These are phyloP conservation scores for Solidago caesia DNA, from an alignment of 129 eudicot genomes.

Conservation along the genomic window DNA sequence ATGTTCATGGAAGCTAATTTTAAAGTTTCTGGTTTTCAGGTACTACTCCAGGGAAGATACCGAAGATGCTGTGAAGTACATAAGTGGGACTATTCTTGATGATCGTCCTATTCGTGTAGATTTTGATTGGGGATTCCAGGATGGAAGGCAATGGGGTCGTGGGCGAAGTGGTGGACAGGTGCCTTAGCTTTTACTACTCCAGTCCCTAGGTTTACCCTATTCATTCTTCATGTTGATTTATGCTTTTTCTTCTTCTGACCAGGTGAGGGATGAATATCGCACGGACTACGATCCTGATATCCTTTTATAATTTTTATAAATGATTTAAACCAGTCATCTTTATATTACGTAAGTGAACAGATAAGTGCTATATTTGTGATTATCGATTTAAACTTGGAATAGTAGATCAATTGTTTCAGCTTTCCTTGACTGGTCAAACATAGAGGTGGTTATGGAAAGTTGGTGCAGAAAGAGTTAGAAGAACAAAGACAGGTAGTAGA, in stretches of 20 bases:
- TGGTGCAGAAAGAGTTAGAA: slow-evolving; percentile 84
- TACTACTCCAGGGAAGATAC: slow-evolving; percentile 94
- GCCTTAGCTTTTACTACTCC: slow-evolving; percentile 13
- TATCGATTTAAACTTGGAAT: neutral
- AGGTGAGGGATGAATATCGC: slow-evolving; percentile 99
- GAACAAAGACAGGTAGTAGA: slow-evolving; percentile 93
- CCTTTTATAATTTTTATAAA: slow-evolving; percentile 40
- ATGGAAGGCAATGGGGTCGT: slow-evolving; percentile 99
- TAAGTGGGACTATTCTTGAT: slow-evolving; percentile 97
- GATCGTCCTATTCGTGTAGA: slow-evolving; percentile 98
- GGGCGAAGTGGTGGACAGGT: slow-evolving; percentile 99
- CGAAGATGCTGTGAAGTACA: slow-evolving; percentile 90
- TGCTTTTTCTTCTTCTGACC: slow-evolving; percentile 23
- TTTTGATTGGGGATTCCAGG: slow-evolving; percentile 99
- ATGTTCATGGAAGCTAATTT: neutral
- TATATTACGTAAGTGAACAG: neutral
- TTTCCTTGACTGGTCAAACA: slow-evolving; percentile 61
- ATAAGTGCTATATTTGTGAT: slow-evolving; percentile 1
- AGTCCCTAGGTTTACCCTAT: slow-evolving; percentile 9
- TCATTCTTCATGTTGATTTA: neutral
- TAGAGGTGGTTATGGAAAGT: slow-evolving; percentile 98
- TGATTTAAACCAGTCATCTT: neutral
- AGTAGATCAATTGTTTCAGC: slow-evolving; percentile 26
- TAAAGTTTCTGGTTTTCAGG: slow-evolving; percentile 40
- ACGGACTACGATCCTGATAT: slow-evolving; percentile 99